Evolutionary conservation across 345 rosid genomes (phyloP), one percentile per base, ranked within the genome.

Genomic region (Raphanus raphanistrum): DNA sequence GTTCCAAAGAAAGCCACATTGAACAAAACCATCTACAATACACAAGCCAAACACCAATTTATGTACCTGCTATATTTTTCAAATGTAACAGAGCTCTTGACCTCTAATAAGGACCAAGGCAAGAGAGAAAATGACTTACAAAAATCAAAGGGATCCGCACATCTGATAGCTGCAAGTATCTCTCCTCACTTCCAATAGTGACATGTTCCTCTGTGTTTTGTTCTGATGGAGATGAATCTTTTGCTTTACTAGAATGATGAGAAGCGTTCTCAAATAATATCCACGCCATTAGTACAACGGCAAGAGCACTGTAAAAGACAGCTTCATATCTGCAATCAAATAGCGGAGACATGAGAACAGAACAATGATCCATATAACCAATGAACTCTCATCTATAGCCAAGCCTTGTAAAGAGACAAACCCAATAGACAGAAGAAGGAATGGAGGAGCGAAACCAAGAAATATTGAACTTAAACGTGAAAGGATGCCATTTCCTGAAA

Each of bases 1-100:
- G 98, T 92, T 71, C 98, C 98, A 9, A 92, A 94, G 91, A 94
- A 94, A 29, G 98, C 97, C 6, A 94, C 91, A 74, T 94, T 92
- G 82, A 63, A 92, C 63, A 94, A 80, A 69, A 94, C 92, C 97
- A 92, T 77, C 98, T 94, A 83, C 68, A 77, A 71, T 50, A 74
- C 62, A 79, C 63, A 80, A 65, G 17, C 67, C 76, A 58, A 45
- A 25, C 48, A 79, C 73, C 41, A 41, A 52, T 13, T 60, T 41
- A 63, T 33, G 41, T 60, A 71, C 38, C 70, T 33, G 55, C 36
- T 52, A n/a, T 31, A 2, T n/a, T 66, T 15, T 0, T 9, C 11
- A 21, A 16, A 41, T 64, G 45, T 25, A 41, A 57, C 78, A 21
- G 45, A 52, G 62, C 26, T 74, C 75, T 10, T 63, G 57, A 31